These are phyloP conservation scores for Elsinoe necatrix DNA, from an alignment of 2,329 filamentous ascomycete species.

Conservation along the genomic window DNA sequence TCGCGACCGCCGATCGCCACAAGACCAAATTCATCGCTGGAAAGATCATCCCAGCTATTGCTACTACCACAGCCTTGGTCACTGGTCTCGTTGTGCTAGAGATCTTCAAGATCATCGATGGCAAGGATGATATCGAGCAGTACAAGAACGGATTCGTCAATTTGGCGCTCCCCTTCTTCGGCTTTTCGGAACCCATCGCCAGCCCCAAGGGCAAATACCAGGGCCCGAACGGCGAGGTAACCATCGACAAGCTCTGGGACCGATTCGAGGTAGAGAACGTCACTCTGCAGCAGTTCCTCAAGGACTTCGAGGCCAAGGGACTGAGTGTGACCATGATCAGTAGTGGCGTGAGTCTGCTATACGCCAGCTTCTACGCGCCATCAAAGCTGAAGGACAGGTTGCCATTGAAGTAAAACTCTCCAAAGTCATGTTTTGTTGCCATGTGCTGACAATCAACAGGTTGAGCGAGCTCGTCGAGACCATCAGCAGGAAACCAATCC, in stretches of 20 bases:
- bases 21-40: constrained; percentile 99
- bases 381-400: constrained; percentile 77
- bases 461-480: constrained; percentile 80
- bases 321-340: constrained; percentile 85
- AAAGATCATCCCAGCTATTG: constrained; percentile 98
- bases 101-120: constrained; percentile 92
- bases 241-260: constrained; percentile 95
- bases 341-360: constrained; percentile 91
- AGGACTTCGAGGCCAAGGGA: constrained; percentile 71
- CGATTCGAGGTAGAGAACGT: constrained; percentile 86
- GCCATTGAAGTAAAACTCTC: constrained; percentile 53
- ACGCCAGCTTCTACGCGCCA: constrained; percentile 83
- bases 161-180: constrained; percentile 91
- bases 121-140: constrained; percentile 92
- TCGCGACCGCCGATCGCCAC: constrained; percentile 82
- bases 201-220: constrained; percentile 88
- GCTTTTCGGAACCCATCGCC: constrained; percentile 92
- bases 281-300: constrained; percentile 73
- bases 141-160: constrained; percentile 99
- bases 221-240: constrained; percentile 67
- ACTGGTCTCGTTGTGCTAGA: constrained; percentile 89
- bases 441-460: constrained; percentile 39
- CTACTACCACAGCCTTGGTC: constrained; percentile 90
- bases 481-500: constrained; percentile 86
- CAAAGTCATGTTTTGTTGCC: background rate